Evolutionary conservation across 2,329 filamentous ascomycete species (phyloP).

Genomic region (Ophiostoma australiae): DNA sequence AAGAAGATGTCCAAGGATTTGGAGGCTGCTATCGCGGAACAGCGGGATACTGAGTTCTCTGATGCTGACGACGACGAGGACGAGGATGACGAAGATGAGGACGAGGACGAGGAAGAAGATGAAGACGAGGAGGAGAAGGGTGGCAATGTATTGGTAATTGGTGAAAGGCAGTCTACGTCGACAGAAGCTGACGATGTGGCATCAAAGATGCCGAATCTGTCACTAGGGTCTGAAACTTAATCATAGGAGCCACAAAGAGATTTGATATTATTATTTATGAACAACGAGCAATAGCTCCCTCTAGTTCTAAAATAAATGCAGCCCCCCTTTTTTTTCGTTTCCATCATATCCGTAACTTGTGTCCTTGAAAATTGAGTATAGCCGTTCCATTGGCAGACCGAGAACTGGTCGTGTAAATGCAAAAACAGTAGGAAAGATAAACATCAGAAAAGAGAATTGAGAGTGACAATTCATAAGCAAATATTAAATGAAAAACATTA

Average conservation of each 20-base stretch:
- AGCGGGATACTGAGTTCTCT: constrained; percentile 46
- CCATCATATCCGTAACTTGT: not conserved
- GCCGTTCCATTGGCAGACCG: constrained; percentile 8
- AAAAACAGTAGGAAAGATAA: not conserved
- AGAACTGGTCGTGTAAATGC: constrained; percentile 16
- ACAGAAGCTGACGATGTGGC: constrained; percentile 15
- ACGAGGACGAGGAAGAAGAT: constrained; percentile 30
- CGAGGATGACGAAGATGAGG: constrained; percentile 33
- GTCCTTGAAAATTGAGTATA: constrained; percentile 8
- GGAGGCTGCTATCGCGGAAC: constrained; percentile 81
- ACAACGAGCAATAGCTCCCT: not conserved
- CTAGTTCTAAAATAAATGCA: constrained; percentile 6
- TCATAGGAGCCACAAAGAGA: constrained; percentile 12
- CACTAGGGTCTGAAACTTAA: constrained; percentile 16
- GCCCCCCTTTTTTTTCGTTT: not conserved
- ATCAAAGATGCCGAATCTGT: constrained; percentile 18
- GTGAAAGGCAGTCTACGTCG: not conserved
- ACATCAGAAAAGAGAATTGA: constrained; percentile 5
- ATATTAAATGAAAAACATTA: not conserved
- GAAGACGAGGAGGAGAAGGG: constrained; percentile 22
- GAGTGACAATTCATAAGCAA: not conserved
- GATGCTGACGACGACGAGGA: constrained; percentile 34
- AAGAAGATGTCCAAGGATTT: constrained; percentile 96
- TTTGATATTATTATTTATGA: constrained; percentile 16
- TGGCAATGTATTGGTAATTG: not conserved